Percentiles rank a stretch among this genome's conserved stretches.
Conservation (phyloP, 768 basidiomycete species). For the Podaxis sp. region DNA sequence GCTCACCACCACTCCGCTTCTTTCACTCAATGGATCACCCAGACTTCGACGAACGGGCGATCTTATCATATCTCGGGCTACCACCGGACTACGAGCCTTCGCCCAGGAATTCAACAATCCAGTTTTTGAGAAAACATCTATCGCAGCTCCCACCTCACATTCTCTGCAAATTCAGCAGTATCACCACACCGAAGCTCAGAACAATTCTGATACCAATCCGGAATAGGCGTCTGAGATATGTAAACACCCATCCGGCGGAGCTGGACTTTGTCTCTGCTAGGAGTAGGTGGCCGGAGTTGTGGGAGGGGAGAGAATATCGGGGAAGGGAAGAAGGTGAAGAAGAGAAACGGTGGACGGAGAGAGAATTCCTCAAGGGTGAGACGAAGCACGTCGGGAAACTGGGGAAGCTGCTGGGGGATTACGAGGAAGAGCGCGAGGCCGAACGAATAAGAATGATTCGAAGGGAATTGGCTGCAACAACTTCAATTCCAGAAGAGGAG, state of each 20-base stretch:
- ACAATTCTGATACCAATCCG: constrained; percentile 61
- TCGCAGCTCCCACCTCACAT: constrained; percentile 67
- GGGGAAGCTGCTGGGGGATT: constrained; percentile 61
- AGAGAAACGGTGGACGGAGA: constrained; percentile 68
- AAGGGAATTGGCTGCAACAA: constrained; percentile 34
- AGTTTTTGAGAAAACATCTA: constrained; percentile 62
- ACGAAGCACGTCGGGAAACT: constrained; percentile 67
- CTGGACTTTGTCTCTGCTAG: constrained; percentile 53
- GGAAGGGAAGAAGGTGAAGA: constrained; percentile 57
- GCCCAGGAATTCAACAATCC: constrained; percentile 54
- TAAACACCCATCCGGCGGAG: constrained; percentile 50
- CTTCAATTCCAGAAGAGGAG: constrained; percentile 69
- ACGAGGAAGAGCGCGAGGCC: constrained; percentile 77
- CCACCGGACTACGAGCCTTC: constrained; percentile 57
- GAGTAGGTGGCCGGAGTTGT: constrained; percentile 64
- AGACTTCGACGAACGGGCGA: constrained; percentile 31
- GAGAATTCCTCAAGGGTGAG: constrained; percentile 55
- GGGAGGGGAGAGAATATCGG: constrained; percentile 52
- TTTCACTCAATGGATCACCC: constrained; percentile 14
- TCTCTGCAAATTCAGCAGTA: constrained; percentile 39
- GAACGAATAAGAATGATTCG: constrained; percentile 53
- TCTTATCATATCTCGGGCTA: constrained; percentile 53
- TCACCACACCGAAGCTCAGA: constrained; percentile 64
- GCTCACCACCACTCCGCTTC: constrained; percentile 15
- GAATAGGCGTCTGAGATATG: constrained; percentile 70